These are phyloP conservation scores for Aegilops speltoides DNA, from an alignment of 176 grass and related monocot genomes.

Conservation along the genomic window DNA sequence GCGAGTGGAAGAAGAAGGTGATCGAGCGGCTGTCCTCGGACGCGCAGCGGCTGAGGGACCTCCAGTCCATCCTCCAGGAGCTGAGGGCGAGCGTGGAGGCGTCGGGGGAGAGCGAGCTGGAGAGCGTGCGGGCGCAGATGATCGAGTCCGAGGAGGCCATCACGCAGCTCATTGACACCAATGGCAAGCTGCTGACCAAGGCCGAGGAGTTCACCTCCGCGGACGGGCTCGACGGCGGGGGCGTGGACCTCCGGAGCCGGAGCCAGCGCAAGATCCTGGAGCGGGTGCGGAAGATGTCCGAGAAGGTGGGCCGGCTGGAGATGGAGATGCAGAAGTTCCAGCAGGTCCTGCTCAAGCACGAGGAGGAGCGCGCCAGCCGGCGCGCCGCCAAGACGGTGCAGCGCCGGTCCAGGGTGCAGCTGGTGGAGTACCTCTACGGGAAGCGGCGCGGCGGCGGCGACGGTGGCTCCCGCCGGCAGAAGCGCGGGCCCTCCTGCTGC, in stretches of 20 bases:
- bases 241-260: constrained; percentile 51
- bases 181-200: constrained; percentile 73
- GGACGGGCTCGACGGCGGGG: constrained; percentile 12
- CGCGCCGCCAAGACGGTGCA: constrained; percentile 39
- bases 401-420: constrained; percentile 61
- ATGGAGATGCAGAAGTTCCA: constrained; percentile 73
- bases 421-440: constrained; percentile 87
- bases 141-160: constrained; percentile 64
- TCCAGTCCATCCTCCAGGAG: constrained; percentile 63
- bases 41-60: constrained; percentile 56
- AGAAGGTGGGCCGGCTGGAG: constrained; percentile 81
- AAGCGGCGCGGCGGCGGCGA: constrained; percentile 40
- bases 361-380: constrained; percentile 56
- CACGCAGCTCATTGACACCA: constrained; percentile 71
- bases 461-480: constrained; percentile 35
- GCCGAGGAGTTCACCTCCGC: constrained; percentile 54
- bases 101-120: constrained; percentile 44
- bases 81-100: constrained; percentile 52
- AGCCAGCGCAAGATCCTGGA: constrained; percentile 86
- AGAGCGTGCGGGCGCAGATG: constrained; percentile 58
- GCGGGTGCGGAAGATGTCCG: constrained; percentile 67
- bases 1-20: constrained; percentile 82
- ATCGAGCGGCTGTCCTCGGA: constrained; percentile 64
- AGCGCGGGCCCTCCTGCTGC: constrained; percentile 74
- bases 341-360: constrained; percentile 56